Percentiles rank a stretch among this genome's conserved stretches.
Conservation (phyloP, 768 basidiomycete species). For the Cystofilobasidium bisporidii region DNA sequence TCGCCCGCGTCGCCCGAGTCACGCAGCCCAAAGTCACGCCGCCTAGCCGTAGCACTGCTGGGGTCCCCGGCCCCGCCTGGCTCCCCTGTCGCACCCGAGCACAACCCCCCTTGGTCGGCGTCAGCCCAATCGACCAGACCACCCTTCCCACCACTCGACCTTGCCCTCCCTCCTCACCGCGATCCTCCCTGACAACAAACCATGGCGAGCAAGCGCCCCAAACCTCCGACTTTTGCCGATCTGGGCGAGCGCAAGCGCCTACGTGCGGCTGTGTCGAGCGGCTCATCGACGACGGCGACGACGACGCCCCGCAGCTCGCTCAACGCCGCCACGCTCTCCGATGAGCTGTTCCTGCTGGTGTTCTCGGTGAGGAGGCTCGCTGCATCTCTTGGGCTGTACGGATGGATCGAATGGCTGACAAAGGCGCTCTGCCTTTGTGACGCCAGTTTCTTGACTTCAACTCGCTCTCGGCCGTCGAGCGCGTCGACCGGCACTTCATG, state of each 20-base stretch:
- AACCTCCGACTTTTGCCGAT: not conserved
- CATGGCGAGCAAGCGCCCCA: conserved; percentile 1
- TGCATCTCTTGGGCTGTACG: too few species aligned
- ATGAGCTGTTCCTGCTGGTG: conserved; percentile 23
- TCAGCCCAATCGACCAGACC: too few species aligned
- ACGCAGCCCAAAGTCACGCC: too few species aligned
- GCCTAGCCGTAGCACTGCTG: too few species aligned
- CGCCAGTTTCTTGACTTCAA: not conserved
- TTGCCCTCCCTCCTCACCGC: not conserved
- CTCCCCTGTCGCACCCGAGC: too few species aligned
- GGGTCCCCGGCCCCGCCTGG: too few species aligned
- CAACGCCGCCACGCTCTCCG: conserved; percentile 13
- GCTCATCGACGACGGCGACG: not conserved
- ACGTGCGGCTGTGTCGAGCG: not conserved
- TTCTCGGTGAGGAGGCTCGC: not conserved
- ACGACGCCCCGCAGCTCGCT: conserved; percentile 2
- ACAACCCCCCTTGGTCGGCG: too few species aligned
- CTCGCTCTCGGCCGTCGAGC: conserved; percentile 14
- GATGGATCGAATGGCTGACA: too few species aligned
- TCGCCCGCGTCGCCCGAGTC: too few species aligned
- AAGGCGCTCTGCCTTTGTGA: too few species aligned
- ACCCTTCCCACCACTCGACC: not conserved
- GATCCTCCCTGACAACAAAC: not conserved
- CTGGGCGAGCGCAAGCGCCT: not conserved
- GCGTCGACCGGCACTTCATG: conserved; percentile 21